phyloP scores from a whole-genome alignment of 2,329 filamentous ascomycete genomes.

The Ilyonectria destructans region DNA sequence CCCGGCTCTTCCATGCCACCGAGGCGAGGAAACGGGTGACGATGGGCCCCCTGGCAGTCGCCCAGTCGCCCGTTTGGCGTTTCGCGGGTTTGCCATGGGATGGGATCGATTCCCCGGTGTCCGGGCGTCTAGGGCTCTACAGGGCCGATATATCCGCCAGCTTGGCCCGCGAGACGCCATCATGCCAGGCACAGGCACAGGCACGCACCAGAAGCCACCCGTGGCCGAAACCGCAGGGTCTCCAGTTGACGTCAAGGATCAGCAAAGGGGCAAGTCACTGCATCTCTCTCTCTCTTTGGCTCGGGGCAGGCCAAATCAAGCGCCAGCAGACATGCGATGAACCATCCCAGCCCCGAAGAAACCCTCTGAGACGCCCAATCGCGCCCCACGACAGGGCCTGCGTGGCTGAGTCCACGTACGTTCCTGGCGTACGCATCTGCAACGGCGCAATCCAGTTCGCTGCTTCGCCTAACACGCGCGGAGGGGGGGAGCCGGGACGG shows the following conservation, averaged over 20 bases:
- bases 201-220: background rate
- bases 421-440: background rate
- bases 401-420: slow-evolving; percentile 14
- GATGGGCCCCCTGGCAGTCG: background rate
- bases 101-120: background rate
- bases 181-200: slow-evolving; percentile 1
- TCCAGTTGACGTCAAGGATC: slow-evolving; percentile 5
- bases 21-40: background rate
- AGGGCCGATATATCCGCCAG: no score
- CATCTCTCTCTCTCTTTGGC: background rate
- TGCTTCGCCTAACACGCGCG: background rate
- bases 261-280: background rate
- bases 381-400: background rate
- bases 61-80: background rate
- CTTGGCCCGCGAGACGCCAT: background rate
- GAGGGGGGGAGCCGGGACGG: background rate
- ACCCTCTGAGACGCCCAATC: background rate
- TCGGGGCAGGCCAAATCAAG: background rate
- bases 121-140: background rate
- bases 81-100: background rate
- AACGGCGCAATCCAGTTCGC: background rate
- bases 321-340: background rate
- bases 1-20: slow-evolving; percentile 7
- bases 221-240: background rate
- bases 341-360: background rate